Evolutionary conservation across 2,329 filamentous ascomycete genomes (phyloP).

Genomic region (Cytospora chrysosperma): DNA sequence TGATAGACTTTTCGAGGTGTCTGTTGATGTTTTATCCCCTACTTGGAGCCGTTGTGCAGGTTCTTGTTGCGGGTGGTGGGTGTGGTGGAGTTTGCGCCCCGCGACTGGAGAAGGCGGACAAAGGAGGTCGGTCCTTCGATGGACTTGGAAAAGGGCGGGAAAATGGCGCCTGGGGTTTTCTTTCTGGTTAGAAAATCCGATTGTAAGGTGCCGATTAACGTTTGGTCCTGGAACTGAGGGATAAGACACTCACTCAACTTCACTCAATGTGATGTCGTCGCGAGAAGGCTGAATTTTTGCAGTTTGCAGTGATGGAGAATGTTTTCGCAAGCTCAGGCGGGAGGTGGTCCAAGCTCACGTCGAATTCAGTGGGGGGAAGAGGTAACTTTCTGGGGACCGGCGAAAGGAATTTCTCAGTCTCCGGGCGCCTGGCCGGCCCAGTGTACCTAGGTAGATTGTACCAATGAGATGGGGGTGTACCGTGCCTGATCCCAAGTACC

Average conservation of each 20-base stretch:
- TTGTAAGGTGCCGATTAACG: not conserved
- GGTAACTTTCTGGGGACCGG: not conserved
- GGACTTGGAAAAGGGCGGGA: not conserved
- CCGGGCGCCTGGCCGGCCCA: not conserved
- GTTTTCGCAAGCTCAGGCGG: slow-evolving; percentile 17
- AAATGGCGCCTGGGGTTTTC: not conserved
- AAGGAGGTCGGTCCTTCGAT: slow-evolving; percentile 7
- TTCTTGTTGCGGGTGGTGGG: slow-evolving; percentile 2
- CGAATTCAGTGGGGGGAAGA: not conserved
- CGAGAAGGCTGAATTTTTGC: slow-evolving; percentile 22
- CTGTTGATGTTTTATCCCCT: slow-evolving; percentile 11
- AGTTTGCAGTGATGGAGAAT: slow-evolving; percentile 21
- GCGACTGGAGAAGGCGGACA: slow-evolving; percentile 4
- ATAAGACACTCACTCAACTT: not conserved
- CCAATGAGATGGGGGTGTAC: no score
- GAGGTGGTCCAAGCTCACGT: slow-evolving; percentile 14
- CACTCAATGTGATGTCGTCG: not conserved
- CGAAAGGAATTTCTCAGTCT: slow-evolving; percentile 15
- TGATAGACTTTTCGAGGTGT: not conserved
- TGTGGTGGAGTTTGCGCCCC: slow-evolving; percentile 11
- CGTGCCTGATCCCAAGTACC: no score
- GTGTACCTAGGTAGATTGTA: not conserved
- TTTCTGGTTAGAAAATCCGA: not conserved
- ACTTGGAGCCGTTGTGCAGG: slow-evolving; percentile 5
- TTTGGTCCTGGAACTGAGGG: not conserved